A percentile compares a stretch with the other conserved stretches of the same genome.
phyloP scores from a whole-genome alignment of 768 basidiomycete species.

The Rhizopogon roseolus region DNA sequence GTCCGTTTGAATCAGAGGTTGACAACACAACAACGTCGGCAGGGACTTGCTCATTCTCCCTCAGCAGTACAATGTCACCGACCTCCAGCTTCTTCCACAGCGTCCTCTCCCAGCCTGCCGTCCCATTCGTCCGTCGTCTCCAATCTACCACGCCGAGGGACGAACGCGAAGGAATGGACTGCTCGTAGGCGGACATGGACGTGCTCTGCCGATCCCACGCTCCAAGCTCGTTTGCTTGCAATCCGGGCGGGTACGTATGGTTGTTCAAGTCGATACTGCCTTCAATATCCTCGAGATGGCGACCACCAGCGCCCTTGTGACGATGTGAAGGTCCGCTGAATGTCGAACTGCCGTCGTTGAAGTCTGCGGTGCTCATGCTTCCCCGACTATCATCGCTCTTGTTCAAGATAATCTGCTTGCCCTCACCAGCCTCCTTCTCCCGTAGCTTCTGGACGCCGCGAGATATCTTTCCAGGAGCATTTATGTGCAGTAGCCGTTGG shows the following conservation, averaged over 20 bases:
- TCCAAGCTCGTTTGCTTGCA: conserved; percentile 21
- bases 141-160: conserved; percentile 80
- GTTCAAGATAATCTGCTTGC: conserved; percentile 58
- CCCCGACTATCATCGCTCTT: conserved; percentile 29
- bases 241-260: conserved; percentile 58
- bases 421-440: conserved; percentile 72
- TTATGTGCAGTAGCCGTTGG: conserved; percentile 67
- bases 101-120: conserved; percentile 89
- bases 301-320: conserved; percentile 37
- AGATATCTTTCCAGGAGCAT: conserved; percentile 70
- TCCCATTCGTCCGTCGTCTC: conserved; percentile 59
- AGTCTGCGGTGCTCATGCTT: conserved; percentile 42
- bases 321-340: conserved; percentile 14
- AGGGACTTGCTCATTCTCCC: conserved; percentile 94
- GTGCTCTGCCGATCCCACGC: conserved; percentile 33
- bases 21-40: conserved; percentile 93
- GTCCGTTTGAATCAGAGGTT: conserved; percentile 85
- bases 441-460: conserved; percentile 84
- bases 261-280: conserved; percentile 45
- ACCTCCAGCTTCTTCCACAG: conserved; percentile 99
- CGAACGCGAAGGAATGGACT: conserved; percentile 51
- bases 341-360: conserved; percentile 39
- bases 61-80: conserved; percentile 87
- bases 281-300: conserved; percentile 62
- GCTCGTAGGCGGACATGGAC: conserved; percentile 46